These are phyloP conservation scores for Beauveria sp. DNA, from an alignment of 2,329 filamentous ascomycete species.

Conservation along the genomic window DNA sequence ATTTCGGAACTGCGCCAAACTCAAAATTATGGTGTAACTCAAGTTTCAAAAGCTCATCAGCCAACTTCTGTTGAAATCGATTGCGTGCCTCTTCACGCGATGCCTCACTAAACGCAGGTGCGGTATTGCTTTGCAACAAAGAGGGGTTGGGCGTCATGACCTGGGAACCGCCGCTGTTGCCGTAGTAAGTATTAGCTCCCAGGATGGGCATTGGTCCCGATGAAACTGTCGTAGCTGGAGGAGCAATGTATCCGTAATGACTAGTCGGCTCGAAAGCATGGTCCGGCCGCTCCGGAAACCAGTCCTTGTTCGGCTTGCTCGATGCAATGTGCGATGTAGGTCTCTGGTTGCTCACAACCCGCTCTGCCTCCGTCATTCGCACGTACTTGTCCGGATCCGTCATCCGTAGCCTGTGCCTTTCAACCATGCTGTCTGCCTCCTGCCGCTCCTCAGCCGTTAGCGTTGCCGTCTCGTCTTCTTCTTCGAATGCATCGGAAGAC, in stretches of 20 bases:
- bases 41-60: background rate
- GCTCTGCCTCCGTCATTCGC: slow-evolving; percentile 14
- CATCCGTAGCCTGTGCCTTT: slow-evolving; percentile 25
- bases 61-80: background rate
- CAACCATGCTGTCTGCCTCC: slow-evolving; percentile 40
- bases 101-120: background rate
- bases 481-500: slow-evolving; percentile 65
- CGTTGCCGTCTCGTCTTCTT: slow-evolving; percentile 50
- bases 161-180: background rate
- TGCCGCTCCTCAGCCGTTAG: slow-evolving; percentile 54
- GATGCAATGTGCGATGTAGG: background rate
- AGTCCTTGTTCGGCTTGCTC: slow-evolving; percentile 3
- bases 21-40: background rate
- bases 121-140: slow-evolving; percentile 11
- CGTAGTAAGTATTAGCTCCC: background rate
- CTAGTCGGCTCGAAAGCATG: background rate
- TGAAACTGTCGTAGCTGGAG: background rate
- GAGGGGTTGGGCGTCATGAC: background rate
- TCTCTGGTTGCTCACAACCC: background rate
- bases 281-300: background rate
- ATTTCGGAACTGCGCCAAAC: background rate
- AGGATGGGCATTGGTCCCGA: background rate
- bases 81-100: background rate
- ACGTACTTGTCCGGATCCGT: slow-evolving; percentile 26
- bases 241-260: background rate